Conservation (phyloP, 1,284 basidiomycete species). For the Ceratorhiza oryzae-sativae region DNA sequence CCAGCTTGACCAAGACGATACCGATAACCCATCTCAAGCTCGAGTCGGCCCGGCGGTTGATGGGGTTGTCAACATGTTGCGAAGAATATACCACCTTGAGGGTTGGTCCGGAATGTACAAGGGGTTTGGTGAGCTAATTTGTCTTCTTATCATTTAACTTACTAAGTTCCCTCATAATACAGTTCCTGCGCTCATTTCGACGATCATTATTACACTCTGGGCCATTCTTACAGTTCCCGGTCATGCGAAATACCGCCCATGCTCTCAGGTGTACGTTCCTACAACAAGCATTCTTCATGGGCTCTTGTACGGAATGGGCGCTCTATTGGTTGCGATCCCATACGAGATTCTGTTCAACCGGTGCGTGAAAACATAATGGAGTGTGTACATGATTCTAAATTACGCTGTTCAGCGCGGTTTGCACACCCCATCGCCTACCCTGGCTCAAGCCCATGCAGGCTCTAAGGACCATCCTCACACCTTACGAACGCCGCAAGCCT, state of each 20-base stretch:
- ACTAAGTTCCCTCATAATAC: slow-evolving; percentile 44
- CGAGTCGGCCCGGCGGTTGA: slow-evolving; percentile 54
- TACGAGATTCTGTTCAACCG: slow-evolving; percentile 80
- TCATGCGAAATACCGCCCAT: slow-evolving; percentile 27
- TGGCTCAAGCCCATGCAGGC: slow-evolving; percentile 68
- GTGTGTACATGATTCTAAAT: too few species aligned
- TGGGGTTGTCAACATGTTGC: slow-evolving; percentile 69
- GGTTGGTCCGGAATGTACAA: slow-evolving; percentile 85
- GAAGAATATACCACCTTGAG: slow-evolving; percentile 79
- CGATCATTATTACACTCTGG: slow-evolving; percentile 63
- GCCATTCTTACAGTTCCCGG: slow-evolving; percentile 48
- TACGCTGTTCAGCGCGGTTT: slow-evolving; percentile 70
- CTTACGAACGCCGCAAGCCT: slow-evolving; percentile 79
- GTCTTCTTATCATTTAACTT: neutral
- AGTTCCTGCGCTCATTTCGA: slow-evolving; percentile 78
- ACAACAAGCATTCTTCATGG: slow-evolving; percentile 68
- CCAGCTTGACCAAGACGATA: slow-evolving; percentile 65
- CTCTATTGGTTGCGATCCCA: slow-evolving; percentile 82
- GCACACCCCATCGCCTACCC: slow-evolving; percentile 82
- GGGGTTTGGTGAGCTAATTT: slow-evolving; percentile 67
- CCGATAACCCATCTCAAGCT: slow-evolving; percentile 61
- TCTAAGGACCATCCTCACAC: slow-evolving; percentile 77
- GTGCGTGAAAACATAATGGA: too few species aligned
- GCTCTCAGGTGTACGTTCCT: slow-evolving; percentile 68
- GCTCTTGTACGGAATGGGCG: slow-evolving; percentile 62